Conservation (phyloP, 1,284 basidiomycete genomes). For the Rhizoctonia solani region DNA sequence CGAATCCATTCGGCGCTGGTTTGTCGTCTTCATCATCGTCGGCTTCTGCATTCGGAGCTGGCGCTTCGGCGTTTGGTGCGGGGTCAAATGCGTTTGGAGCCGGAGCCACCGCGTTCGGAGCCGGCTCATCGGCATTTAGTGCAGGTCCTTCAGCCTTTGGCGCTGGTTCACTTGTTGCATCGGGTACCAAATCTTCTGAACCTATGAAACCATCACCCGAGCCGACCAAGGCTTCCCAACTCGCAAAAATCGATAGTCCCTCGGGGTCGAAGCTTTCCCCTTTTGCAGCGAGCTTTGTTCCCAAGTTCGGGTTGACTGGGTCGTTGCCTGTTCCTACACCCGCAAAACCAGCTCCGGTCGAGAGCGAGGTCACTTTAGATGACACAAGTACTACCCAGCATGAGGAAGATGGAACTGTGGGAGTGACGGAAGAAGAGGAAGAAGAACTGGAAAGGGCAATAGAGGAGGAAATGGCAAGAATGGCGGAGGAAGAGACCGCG, state of each 20-base stretch:
- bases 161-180: not conserved
- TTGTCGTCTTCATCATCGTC: not conserved
- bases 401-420: no score
- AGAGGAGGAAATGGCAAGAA: no score
- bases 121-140: not conserved
- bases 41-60: conserved; percentile 3
- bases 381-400: no score
- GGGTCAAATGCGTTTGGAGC: conserved; percentile 5
- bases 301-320: conserved; percentile 2
- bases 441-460: no score
- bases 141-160: not conserved
- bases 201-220: no score
- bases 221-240: not conserved
- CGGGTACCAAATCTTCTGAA: not conserved
- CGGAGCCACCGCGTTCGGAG: not conserved
- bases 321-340: not conserved
- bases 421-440: no score
- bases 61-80: conserved; percentile 3
- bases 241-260: not conserved
- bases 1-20: conserved; percentile 13
- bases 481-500: no score
- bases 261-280: not conserved
- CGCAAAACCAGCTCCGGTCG: not conserved
- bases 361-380: no score
- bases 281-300: conserved; percentile 24